Conservation (phyloP, 306 rosid species). For the Lathyrus tuberosus region DNA sequence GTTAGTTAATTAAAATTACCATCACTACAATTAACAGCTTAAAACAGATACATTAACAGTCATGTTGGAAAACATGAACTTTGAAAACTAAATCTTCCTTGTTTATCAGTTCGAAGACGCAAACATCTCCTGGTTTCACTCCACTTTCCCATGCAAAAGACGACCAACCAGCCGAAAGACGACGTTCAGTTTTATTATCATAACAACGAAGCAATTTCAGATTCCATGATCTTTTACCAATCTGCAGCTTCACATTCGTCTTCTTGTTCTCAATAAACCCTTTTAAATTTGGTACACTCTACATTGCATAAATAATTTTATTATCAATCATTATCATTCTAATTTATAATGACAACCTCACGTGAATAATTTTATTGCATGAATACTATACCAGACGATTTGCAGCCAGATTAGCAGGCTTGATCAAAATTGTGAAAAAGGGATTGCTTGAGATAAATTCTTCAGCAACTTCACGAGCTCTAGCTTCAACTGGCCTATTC, state of each 20-base stretch:
- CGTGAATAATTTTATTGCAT: no score
- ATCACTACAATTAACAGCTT: background rate
- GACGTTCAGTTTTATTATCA: accelerated
- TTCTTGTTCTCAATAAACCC: slow-evolving; percentile 12
- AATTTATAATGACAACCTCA: no score
- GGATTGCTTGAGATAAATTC: background rate
- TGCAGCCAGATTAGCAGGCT: background rate
- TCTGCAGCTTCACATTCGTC: background rate
- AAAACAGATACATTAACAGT: background rate
- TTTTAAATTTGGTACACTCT: slow-evolving; percentile 2
- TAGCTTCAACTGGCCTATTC: background rate
- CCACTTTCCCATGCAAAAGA: slow-evolving; percentile 24
- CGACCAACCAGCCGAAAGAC: background rate
- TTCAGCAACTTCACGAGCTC: background rate
- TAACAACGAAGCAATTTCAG: background rate
- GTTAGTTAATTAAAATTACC: background rate
- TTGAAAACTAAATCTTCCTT: background rate
- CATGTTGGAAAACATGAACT: slow-evolving; percentile 22
- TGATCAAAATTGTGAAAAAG: background rate
- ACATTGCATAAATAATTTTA: background rate
- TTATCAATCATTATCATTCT: no score
- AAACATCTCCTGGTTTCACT: slow-evolving; percentile 34
- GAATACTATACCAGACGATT: background rate
- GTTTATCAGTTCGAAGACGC: slow-evolving; percentile 37
- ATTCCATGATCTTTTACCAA: slow-evolving; percentile 26